Evolutionary conservation across 768 basidiomycete genomes (phyloP), one percentile per base, ranked within the genome.

Genomic region (Mycena epipterygia): DNA sequence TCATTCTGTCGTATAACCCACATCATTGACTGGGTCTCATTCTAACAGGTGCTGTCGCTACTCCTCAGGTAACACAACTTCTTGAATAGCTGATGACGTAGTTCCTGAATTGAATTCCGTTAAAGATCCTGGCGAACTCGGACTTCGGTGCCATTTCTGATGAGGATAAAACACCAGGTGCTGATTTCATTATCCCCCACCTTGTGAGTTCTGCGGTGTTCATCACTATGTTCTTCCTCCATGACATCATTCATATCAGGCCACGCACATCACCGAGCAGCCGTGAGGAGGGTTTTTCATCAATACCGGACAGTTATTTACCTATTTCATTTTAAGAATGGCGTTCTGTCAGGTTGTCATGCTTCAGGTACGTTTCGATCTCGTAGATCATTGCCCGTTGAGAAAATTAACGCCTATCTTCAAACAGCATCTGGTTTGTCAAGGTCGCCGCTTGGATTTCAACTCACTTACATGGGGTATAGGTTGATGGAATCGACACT

Each of bases 341-440:
- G 57, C 71, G 19, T 72, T 72, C 49, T 72, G 67, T 25, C 71
- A 72, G 42, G 55, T 72, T 48, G 71, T 51, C 37, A 46, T 68
- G 33, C 27, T 44, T 12, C 58, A 68, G 62, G 44, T 49, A 21
- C 29, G 62, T 42, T 21, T 30, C n/a, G 35, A 49, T 61, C 32
- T n/a, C n/a, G n/a, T n/a, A 48, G 16, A 48, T 19, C 23, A 23
- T 23, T 19, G 37, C 11, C 46, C 23, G 19, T 13, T 35, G 37
- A n/a, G 11, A 30, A 30, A 46, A 30, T 59, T 59, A 9, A 59
- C 58, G 21, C 55, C 25, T n/a, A 39, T 11, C 21, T 44, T 42
- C 41, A 21, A 44, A 61, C 46, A 48, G 60, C 23, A 17, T 9
- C 17, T 61, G 60, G 60, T 48, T 48, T 35, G 14, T 61, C 44